Evolutionary conservation across 1,284 basidiomycete species (phyloP), one percentile per base, ranked within the genome.

Genomic region (Waitea zeae): DNA sequence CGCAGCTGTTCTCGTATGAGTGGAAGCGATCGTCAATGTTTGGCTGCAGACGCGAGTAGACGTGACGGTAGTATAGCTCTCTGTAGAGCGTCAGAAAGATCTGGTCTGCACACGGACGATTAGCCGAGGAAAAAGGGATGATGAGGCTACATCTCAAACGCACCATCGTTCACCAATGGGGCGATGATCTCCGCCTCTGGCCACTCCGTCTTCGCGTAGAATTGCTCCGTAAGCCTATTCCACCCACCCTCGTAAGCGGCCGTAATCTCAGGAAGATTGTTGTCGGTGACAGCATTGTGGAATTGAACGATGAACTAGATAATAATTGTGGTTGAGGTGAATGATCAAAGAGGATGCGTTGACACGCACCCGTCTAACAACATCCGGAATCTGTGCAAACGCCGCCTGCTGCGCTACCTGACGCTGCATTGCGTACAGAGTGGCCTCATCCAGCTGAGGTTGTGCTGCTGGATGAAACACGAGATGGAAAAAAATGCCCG

Each of bases 1-100:
- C 88, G 68, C 93, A 97, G 57, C 90, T 95, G 61, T 96, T 95
- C 57, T 97, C 93, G 58, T 97, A 98, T 2, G 89, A 93, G 56
- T 95, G 88, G 68, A 96, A 92, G 37, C 93, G 81, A 58, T 97
- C 93, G 54, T 97, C 92, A 44, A 96, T 77, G 54, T 95, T 86
- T 37, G 93, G 92, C 50, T 84, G 80, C 33, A 96, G 68, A 32
- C 89, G 81, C 6, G 92, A 95, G 61, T 97, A 96, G 35, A 97
- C 88, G 52, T 96, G 90, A 33, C 82, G 74, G 54, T 83, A 90
- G 59, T 90, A 90, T 12, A 95, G 70, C 55, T 97, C 93, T 45
- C 89, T 77, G 60, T 98, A 98, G 15, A 98, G 74, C 41, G 92
- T 90, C 33, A 97, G 66, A 65, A 97, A 98, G 38, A 95, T 82